phyloP scores from a whole-genome alignment of 208 protist species.

The Trypanosoma theileri region DNA sequence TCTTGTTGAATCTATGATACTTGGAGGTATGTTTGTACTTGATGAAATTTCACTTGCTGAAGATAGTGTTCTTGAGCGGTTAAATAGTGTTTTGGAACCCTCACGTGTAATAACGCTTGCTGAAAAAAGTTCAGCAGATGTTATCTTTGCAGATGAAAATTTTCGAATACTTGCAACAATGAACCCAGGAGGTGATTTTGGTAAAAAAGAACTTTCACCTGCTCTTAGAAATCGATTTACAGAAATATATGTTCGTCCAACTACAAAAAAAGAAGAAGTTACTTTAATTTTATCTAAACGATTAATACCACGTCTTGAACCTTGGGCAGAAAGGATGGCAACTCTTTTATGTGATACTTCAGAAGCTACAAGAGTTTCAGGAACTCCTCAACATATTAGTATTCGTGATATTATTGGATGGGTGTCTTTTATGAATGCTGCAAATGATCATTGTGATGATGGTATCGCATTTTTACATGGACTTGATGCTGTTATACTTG shows the following conservation, averaged over 20 bases:
- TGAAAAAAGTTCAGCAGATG: constrained; percentile 95
- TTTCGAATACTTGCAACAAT: constrained; percentile 99
- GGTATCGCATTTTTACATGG: constrained; percentile 94
- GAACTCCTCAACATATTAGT: constrained; percentile 79
- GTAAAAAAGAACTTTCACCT: constrained; percentile 99
- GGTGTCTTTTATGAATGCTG: constrained; percentile 95
- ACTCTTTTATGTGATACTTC: constrained; percentile 66
- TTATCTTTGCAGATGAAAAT: constrained; percentile 74
- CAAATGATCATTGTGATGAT: constrained; percentile 55
- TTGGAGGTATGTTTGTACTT: constrained; percentile 98
- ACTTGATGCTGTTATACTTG: constrained; percentile 95
- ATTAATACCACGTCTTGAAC: constrained; percentile 43
- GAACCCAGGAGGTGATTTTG: constrained; percentile 99
- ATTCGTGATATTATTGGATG: constrained; percentile 96
- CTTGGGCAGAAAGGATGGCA: constrained; percentile 80
- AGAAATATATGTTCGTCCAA: constrained; percentile 98
- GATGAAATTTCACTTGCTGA: constrained; percentile 99
- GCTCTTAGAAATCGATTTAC: constrained; percentile 99
- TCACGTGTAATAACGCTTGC: constrained; percentile 94
- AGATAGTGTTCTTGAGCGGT: constrained; percentile 99
- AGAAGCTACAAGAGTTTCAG: constrained; percentile 33
- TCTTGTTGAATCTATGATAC: constrained; percentile 97
- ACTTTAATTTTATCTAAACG: constrained; percentile 88
- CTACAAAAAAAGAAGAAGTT: constrained; percentile 92
- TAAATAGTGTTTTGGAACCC: constrained; percentile 99